Evolutionary conservation across 2,329 filamentous ascomycete species (phyloP).

Genomic region (Aspergillus sp.): DNA sequence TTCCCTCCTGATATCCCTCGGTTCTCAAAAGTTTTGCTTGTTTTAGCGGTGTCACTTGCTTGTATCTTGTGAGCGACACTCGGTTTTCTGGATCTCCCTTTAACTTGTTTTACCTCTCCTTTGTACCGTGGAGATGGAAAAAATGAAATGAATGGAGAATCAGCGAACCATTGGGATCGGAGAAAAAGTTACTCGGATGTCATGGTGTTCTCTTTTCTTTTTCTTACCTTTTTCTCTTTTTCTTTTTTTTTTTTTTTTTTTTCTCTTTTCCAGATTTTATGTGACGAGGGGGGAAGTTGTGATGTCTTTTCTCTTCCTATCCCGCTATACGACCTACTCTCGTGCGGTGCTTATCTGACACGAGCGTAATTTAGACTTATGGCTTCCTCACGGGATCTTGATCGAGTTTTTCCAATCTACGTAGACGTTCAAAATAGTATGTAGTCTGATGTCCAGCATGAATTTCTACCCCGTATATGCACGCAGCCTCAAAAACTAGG

Average conservation of each 20-base stretch:
- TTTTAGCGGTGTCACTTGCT: conserved; percentile 33
- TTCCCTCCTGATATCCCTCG: conserved; percentile 42
- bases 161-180: conserved; percentile 15
- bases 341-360: conserved; percentile 19
- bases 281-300: conserved; percentile 26
- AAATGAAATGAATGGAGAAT: conserved; percentile 4
- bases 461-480: background rate
- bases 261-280: conserved; percentile 5
- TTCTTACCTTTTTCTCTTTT: background rate
- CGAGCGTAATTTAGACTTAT: conserved; percentile 33
- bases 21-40: conserved; percentile 41
- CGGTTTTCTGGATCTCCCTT: conserved; percentile 17
- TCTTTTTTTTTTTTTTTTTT: background rate
- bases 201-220: conserved; percentile 16
- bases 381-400: conserved; percentile 24
- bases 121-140: background rate
- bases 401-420: conserved; percentile 8
- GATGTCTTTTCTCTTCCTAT: conserved; percentile 23
- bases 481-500: conserved; percentile 24
- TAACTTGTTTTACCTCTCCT: conserved; percentile 1
- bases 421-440: background rate
- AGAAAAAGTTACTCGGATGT: conserved; percentile 25
- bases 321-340: conserved; percentile 3
- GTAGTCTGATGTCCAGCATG: background rate
- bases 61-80: conserved; percentile 35